A percentile compares a stretch with the other conserved stretches of the same genome.
Conservation (phyloP, 768 basidiomycete genomes). For the Pisolithus microcarpus region DNA sequence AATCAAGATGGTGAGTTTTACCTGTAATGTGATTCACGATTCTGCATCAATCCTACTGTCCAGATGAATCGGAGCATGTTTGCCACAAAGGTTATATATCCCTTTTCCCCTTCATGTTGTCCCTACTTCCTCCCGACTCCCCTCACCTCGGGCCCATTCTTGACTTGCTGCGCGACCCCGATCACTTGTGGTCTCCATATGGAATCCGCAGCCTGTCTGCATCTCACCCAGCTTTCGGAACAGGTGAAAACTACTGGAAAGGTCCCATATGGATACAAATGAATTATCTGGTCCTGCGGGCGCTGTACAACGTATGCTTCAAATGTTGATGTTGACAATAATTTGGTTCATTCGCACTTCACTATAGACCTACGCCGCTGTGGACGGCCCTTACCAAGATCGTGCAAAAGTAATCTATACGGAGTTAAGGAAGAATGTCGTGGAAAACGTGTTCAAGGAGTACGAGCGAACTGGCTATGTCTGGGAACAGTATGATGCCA, state of each 20-base stretch:
- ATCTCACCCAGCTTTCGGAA: constrained; percentile 84
- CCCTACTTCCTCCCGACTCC: constrained; percentile 69
- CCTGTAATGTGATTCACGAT: neutral
- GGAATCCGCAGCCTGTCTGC: constrained; percentile 84
- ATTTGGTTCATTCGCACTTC: too few species aligned
- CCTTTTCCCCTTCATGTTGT: constrained; percentile 86
- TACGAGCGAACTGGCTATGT: constrained; percentile 90
- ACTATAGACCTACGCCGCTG: constrained; percentile 62
- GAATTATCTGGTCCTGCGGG: constrained; percentile 84
- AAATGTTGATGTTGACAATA: neutral
- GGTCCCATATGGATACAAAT: constrained; percentile 97
- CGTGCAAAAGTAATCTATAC: constrained; percentile 73
- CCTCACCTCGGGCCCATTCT: constrained; percentile 77
- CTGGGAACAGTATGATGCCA: constrained; percentile 94
- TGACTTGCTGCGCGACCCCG: constrained; percentile 69
- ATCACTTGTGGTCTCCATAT: constrained; percentile 87
- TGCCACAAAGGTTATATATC: constrained; percentile 93
- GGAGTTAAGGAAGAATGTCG: constrained; percentile 72
- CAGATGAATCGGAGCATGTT: constrained; percentile 87
- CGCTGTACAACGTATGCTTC: constrained; percentile 61
- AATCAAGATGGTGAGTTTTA: constrained; percentile 64
- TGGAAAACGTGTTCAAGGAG: constrained; percentile 85
- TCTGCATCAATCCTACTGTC: neutral
- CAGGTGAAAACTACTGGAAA: constrained; percentile 96
- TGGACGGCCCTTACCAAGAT: constrained; percentile 74